Base-by-base conservation (phyloP, 441 rosid species). In the Syzygium syzygioides region DNA sequence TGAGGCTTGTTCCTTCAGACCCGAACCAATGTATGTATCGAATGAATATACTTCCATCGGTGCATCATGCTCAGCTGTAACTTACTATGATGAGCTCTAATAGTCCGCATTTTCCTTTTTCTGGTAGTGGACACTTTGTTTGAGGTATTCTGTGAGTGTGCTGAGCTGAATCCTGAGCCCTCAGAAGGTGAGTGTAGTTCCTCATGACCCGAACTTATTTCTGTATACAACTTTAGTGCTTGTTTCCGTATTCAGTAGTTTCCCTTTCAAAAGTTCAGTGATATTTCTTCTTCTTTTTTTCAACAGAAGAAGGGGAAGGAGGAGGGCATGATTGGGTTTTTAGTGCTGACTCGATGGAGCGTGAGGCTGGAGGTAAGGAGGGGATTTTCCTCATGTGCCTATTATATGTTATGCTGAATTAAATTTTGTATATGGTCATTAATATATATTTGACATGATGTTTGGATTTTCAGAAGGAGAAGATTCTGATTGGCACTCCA, bases 1-100 rank as follows among this genome's bases (percentile, higher is more conserved):
- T 98, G 98, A 96, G 99, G 93, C 95, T 97, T 92, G 89, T 98
- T 90, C 99, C 98, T 88, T 98, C 99, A 28, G 99, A 96, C 90
- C 93, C 97, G 34, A 90, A 71, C 92, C 97, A 95, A 66, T 93
- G 99, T 98, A 93, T 85, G 91, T 86, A 59, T 86, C 15, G 57
- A 64, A 55, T 89, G 50, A 41, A 41, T 83, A 55, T 88, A 80
- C 50, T 54, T 84, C 59, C 89, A 55, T 23, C 30, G 14, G 57
- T 79, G 89, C 59, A 26, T 76, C 66, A 23, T 62, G 54, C 30
- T 54, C 53, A 30, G 32, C n/a, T 85, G 19, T 23, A 56, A 55
- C 59, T 23, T 76, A 23, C 83, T 41, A n/a, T 41, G 83, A 76
- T 76, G 83, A 13, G 83, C 53, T 85, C 80, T 76, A 54, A 64